Conservation (phyloP, 164 flowering plant genomes). For the Dillenia suffruticosa region DNA sequence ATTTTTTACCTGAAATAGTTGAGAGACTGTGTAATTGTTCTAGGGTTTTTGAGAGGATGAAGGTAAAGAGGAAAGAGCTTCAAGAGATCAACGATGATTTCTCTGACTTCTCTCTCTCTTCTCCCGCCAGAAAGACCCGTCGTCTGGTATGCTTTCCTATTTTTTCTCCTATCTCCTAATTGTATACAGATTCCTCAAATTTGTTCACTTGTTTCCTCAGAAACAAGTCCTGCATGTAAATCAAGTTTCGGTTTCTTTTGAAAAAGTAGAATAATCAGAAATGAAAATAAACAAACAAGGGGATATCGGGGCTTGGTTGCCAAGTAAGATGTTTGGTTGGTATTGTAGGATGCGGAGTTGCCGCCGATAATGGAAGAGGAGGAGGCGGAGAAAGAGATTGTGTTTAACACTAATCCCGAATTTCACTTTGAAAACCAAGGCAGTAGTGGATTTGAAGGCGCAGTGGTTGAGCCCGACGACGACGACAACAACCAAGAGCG, state of each 20-base stretch:
- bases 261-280: too few species aligned
- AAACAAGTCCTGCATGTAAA: background rate
- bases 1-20: conserved; percentile 9
- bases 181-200: too few species aligned
- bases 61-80: conserved; percentile 64
- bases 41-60: conserved; percentile 12
- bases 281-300: too few species aligned
- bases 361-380: conserved; percentile 77
- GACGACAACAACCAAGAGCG: conserved; percentile 42
- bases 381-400: conserved; percentile 26
- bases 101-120: conserved; percentile 81
- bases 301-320: too few species aligned
- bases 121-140: conserved; percentile 81
- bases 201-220: too few species aligned
- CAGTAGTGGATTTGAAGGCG: background rate
- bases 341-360: conserved; percentile 50
- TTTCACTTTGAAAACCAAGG: too few species aligned
- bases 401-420: background rate
- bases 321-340: background rate
- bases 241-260: too few species aligned
- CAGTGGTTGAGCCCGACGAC: conserved; percentile 9
- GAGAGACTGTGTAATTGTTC: conserved; percentile 10
- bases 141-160: conserved; percentile 46
- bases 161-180: background rate
- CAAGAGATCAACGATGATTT: conserved; percentile 64